Evolutionary conservation across 164 flowering plant species (phyloP), one percentile per base, ranked within the genome.

Genomic region (Cinnamomum chago): DNA sequence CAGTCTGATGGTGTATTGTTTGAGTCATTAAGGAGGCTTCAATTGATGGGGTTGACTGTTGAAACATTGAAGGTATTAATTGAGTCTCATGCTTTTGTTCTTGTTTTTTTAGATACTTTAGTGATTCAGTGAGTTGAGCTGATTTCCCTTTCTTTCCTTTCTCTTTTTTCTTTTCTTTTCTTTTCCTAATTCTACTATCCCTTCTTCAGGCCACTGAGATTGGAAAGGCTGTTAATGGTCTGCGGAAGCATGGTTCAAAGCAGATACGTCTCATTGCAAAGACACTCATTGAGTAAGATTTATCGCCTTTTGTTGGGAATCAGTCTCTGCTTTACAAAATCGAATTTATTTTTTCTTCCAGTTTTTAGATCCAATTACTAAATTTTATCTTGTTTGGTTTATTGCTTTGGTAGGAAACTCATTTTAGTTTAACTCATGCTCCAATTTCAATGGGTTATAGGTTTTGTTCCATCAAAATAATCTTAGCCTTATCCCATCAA

Each of bases 11-110:
- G 84, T 3, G 79, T 84, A 40, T 68, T 95, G 78, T 83, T 77
- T 62, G 98, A 95, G 3, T 90, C 88, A 0, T 79, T 95, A 85
- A 86, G 94, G 87, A 88, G 82, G 87, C 95, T 95, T 72, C 88
- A 93, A 68, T 77, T 92, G 83, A 89, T 92, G 99, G 81, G 65
- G 73, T 79, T 95, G 71, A 78, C 89, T 67, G 90, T 95, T 68
- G 91, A 83, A 71, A 84, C 83, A 69, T 76, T 95, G 23, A 80
- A 90, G 97, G 99, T 93, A 77, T 68, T 79, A 9, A 40, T 68
- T 50, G 25, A 51, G 66, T 75, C 40, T 65, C 15, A 52, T 25
- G 66, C 25, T 55, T 13, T 67, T 58, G 27, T 11, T 72, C 14
- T 25, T 58, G 3, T 25, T 55, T 52, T 52, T 58, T 60, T 50